Evolutionary conservation across 148 eudicot species (phyloP), one percentile per base, ranked within the genome.

Genomic region (Silene conica): DNA sequence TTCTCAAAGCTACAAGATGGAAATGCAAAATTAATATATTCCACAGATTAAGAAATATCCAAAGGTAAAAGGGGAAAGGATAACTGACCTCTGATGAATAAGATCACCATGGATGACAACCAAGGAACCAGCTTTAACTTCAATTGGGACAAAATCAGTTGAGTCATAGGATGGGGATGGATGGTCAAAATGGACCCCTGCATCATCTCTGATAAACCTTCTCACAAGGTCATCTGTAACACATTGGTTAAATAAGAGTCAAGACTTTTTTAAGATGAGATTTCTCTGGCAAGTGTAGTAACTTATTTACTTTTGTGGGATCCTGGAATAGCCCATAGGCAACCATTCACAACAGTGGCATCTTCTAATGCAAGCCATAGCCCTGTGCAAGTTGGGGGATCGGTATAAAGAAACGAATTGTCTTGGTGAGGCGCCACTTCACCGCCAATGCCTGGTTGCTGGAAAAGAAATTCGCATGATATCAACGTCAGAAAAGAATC

Each of bases 371-470:
- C 99, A 73, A 95, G 92, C 99, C 99, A 95, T 60, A 95, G 80
- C 31, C 99, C 99, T 0, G 97, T 95, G 85, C 99, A 95, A 60
- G 96, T 95, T 22, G 81, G 81, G 72, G 99, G 99, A 57, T 90
- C 89, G 6, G 99, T 92, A 77, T 85, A 90, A 23, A 95, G 89
- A 86, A 95, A 95, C 18, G 99, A 90, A 66, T 92, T 95, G 82
- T 95, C 99, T 83, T 92, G 96, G 79, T 95, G 99, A 12, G 97
- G 99, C 70, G 90, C 99, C 41, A 95, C 99, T 79, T 95, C 99
- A 58, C 99, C 97, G 14, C 97, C 99, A 73, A 95, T 95, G 45
- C 99, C 99, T 38, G 99, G 99, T 95, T 92, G 99, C 99, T 95
- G 96, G 69, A 68, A 83, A 74, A 73, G 59, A 73, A 82, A 31